Base-by-base conservation (phyloP, 2,329 filamentous ascomycete genomes). In the Xylariaceae sp. region DNA sequence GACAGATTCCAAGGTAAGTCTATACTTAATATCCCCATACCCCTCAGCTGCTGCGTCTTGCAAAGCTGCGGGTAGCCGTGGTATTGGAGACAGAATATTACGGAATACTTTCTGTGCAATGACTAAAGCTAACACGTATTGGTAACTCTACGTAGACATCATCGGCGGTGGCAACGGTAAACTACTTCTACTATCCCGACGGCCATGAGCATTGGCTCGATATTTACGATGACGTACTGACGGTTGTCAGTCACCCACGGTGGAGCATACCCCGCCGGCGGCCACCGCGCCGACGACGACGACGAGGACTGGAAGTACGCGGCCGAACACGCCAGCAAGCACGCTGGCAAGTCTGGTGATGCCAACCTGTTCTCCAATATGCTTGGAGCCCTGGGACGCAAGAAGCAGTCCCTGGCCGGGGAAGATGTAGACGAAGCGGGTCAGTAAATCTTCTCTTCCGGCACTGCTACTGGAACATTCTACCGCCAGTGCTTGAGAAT, bases 401-500 rank as follows among this genome's bases (percentile, higher is more conserved):
- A 77, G 67, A 79, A 80, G 73, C 63, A 69, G 54, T 68, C 72
- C 54, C 65, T 81, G 29, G 71, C 72, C n/a, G 64, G 74, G 37
- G 73, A 79, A 54, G 70, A 74, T 31, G 52, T 76, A 8, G 76
- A 81, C 50, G 79, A 83, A 64, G 71, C 79, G 26, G 75, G 79
- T 78, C 55, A 56, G 64, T 61, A 43, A 19, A 19, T 51, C 29
- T 58, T 50, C 27, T 30, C 19, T n/a, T 29, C 26, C n/a, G 29
- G 11, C 9, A 11, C 6, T 37, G 4, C 32, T 32, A n/a, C 11
- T 19, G 3, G 43, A 12, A 30, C 29, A 31, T 31, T 19, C 7
- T n/a, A 31, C 29, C 30, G 4, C 1, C 27, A 30, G 12, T 34
- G 40, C 5, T 34, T 12, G 6, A 29, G 27, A 7, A 42, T 26